A percentile compares a stretch with the other conserved stretches of the same genome.
Evolutionary conservation across 2,329 filamentous ascomycete species (phyloP).

Genomic region (Microcyclospora tardicrescens): DNA sequence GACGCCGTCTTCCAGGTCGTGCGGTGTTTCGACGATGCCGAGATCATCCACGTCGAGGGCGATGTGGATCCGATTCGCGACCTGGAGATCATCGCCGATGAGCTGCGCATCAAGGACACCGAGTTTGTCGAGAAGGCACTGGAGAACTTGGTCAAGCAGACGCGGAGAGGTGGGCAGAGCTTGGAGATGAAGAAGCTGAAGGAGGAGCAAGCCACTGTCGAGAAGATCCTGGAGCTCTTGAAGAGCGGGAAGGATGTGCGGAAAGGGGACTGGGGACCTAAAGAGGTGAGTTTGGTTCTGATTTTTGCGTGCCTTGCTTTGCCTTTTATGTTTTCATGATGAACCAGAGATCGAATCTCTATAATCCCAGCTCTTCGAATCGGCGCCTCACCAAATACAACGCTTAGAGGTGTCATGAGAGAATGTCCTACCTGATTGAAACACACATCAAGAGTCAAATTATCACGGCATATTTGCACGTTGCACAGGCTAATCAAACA

Average conservation of each 20-base stretch:
- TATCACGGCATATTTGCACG: not conserved
- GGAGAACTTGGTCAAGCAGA: constrained; percentile 87
- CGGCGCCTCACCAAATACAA: constrained; percentile 52
- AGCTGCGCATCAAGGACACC: constrained; percentile 94
- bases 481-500: not conserved
- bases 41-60: constrained; percentile 99
- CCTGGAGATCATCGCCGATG: constrained; percentile 91
- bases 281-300: constrained; percentile 62
- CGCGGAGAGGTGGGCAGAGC: constrained; percentile 81
- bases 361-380: constrained; percentile 99
- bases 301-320: constrained; percentile 10
- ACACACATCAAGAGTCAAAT: not conserved
- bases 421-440: constrained; percentile 43
- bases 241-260: constrained; percentile 86
- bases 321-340: constrained; percentile 55
- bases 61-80: constrained; percentile 93
- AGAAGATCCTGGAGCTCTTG: constrained; percentile 73
- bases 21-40: constrained; percentile 70
- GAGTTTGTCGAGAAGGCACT: constrained; percentile 96
- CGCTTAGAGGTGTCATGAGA: constrained; percentile 81
- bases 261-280: constrained; percentile 76
- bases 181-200: constrained; percentile 96
- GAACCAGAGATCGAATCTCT: constrained; percentile 95
- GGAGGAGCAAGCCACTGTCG: constrained; percentile 85
- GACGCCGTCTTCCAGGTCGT: constrained; percentile 30